Evolutionary conservation across 768 basidiomycete species (phyloP).

Genomic region (Phanerochaete carnosa): DNA sequence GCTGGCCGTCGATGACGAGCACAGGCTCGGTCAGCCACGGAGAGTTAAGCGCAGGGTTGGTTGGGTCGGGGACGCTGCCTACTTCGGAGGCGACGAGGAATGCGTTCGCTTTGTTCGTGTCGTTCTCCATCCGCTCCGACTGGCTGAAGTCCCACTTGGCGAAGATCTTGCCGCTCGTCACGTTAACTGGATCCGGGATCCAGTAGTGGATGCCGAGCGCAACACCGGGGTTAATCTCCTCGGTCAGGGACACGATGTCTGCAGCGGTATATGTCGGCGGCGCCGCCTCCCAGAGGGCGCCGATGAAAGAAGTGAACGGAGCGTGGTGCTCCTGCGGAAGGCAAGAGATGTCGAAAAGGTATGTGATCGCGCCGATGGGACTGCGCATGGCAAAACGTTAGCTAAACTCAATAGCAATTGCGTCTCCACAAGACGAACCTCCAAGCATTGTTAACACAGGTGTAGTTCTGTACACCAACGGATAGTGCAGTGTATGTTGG

Average conservation of each 20-base stretch:
- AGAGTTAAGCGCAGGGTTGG: slow-evolving; percentile 37
- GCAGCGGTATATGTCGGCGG: slow-evolving; percentile 13
- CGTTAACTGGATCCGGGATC: too few relatives aligned
- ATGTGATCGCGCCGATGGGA: slow-evolving; percentile 39
- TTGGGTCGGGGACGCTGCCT: slow-evolving; percentile 39
- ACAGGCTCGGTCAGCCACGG: slow-evolving; percentile 42
- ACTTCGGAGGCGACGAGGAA: slow-evolving; percentile 44
- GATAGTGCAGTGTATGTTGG: slow-evolving; percentile 36
- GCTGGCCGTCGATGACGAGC: slow-evolving; percentile 25
- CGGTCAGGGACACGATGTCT: slow-evolving; percentile 14
- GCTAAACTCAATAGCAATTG: too few relatives aligned
- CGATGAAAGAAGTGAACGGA: slow-evolving; percentile 30
- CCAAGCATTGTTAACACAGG: slow-evolving; percentile 36
- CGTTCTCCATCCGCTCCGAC: slow-evolving; percentile 40
- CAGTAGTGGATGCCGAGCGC: slow-evolving; percentile 49
- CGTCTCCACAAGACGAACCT: too few relatives aligned
- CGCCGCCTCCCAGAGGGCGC: slow-evolving; percentile 25
- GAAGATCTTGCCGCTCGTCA: too few relatives aligned
- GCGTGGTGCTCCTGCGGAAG: slow-evolving; percentile 30
- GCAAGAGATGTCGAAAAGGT: slow-evolving; percentile 56
- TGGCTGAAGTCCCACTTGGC: too few relatives aligned
- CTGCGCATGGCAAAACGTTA: too few relatives aligned
- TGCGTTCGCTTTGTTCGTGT: slow-evolving; percentile 39
- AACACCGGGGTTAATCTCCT: slow-evolving; percentile 14
- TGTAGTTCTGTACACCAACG: slow-evolving; percentile 49